These are phyloP conservation scores for Neurospora pannonica DNA, from an alignment of 495 filamentous ascomycete genomes.

Conservation along the genomic window DNA sequence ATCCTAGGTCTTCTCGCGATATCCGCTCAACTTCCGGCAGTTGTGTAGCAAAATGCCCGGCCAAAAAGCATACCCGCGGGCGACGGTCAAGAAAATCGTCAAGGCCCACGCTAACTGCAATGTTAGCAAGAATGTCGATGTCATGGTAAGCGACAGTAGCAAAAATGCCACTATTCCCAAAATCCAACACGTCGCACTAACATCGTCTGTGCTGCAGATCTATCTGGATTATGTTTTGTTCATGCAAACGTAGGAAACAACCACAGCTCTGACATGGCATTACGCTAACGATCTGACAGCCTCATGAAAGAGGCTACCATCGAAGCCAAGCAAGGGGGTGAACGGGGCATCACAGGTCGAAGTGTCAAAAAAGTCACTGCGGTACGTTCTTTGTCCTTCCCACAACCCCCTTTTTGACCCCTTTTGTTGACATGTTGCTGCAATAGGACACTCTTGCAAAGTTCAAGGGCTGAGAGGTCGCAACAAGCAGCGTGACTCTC, in stretches of 20 bases:
- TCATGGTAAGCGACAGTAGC: slow-evolving; percentile 50
- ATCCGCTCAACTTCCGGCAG: background rate
- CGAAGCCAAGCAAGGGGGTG: slow-evolving; percentile 61
- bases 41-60: slow-evolving; percentile 32
- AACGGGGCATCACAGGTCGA: slow-evolving; percentile 61
- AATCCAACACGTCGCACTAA: slow-evolving; percentile 5
- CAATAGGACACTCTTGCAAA: slow-evolving; percentile 59
- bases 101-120: slow-evolving; percentile 77
- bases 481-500: background rate
- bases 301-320: slow-evolving; percentile 79
- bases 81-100: slow-evolving; percentile 75
- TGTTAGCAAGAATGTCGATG: slow-evolving; percentile 78
- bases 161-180: background rate
- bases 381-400: slow-evolving; percentile 35
- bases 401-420: background rate
- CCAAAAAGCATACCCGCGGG: slow-evolving; percentile 75
- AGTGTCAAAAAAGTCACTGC: slow-evolving; percentile 69
- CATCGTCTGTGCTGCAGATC: slow-evolving; percentile 40
- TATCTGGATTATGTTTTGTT: slow-evolving; percentile 88
- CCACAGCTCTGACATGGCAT: background rate
- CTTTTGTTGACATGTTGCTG: slow-evolving; percentile 5
- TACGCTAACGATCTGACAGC: slow-evolving; percentile 34
- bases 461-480: slow-evolving; percentile 55
- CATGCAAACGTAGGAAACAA: slow-evolving; percentile 62
- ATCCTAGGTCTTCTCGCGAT: background rate